Percentiles rank a stretch among this genome's conserved stretches.
Conservation (phyloP, 2,329 filamentous ascomycete species). For the Epichloe gansuensis region DNA sequence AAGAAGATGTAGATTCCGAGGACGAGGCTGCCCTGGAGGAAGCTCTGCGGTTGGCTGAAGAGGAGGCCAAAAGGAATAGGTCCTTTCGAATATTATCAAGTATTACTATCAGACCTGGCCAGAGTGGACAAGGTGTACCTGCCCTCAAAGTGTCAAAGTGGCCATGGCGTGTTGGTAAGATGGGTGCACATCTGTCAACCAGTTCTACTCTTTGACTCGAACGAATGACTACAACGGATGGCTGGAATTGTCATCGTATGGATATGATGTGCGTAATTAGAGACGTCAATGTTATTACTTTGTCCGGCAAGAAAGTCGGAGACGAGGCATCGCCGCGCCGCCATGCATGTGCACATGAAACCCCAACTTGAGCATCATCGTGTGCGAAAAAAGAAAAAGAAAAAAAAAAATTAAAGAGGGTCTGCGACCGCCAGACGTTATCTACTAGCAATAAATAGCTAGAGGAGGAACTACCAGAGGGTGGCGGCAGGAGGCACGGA, state of each 20-base stretch:
- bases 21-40: constrained; percentile 27
- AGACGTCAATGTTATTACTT: neutral
- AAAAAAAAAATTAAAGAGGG: no score
- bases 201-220: no score
- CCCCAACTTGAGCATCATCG: neutral
- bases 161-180: no score
- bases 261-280: neutral
- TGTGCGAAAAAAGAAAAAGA: no score
- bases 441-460: no score
- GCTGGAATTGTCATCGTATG: no score
- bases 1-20: constrained; percentile 22
- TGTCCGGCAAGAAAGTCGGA: neutral
- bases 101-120: no score
- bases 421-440: no score
- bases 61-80: constrained; percentile 13
- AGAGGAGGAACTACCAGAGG: neutral
- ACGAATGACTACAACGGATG: no score
- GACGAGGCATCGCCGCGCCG: neutral
- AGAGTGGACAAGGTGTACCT: no score
- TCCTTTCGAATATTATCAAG: neutral
- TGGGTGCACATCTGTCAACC: no score
- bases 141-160: no score
- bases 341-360: neutral
- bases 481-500: neutral
- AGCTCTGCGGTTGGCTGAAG: constrained; percentile 21